Evolutionary conservation across 1,284 basidiomycete species (phyloP).

Genomic region (Phellinidium pouzarii): DNA sequence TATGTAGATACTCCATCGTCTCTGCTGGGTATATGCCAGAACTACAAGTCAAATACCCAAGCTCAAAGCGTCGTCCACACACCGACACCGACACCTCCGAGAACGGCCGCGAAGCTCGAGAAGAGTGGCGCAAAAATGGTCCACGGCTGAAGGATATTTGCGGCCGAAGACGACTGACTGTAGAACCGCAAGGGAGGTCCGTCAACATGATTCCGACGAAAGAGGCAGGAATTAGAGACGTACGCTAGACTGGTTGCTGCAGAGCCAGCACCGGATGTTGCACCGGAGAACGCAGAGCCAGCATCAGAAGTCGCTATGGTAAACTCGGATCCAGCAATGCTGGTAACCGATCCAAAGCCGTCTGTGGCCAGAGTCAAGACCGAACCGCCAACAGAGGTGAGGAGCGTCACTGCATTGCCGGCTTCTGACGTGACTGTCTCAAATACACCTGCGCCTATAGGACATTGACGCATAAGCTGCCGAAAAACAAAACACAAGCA

Average conservation of each 20-base stretch:
- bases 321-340: slow-evolving; percentile 45
- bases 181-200: not conserved
- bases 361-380: slow-evolving; percentile 46
- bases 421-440: slow-evolving; percentile 34
- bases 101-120: slow-evolving; percentile 36
- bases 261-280: slow-evolving; percentile 26
- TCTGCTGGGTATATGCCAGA: not conserved
- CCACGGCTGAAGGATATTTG: slow-evolving; percentile 9
- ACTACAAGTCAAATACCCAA: not conserved
- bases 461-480: not conserved
- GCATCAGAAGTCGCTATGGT: slow-evolving; percentile 31
- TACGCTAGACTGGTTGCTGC: slow-evolving; percentile 24
- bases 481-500: not conserved
- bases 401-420: slow-evolving; percentile 32
- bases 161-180: not conserved
- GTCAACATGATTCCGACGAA: not conserved
- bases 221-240: not conserved
- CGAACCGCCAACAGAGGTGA: slow-evolving; percentile 43
- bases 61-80: slow-evolving; percentile 37
- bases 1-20: not conserved
- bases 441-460: not conserved
- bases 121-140: slow-evolving; percentile 32
- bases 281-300: slow-evolving; percentile 25
- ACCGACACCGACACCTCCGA: slow-evolving; percentile 35
- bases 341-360: slow-evolving; percentile 40